These are phyloP conservation scores for Penium margaritaceum DNA, from an alignment of 139 green algal genomes.

Conservation along the genomic window DNA sequence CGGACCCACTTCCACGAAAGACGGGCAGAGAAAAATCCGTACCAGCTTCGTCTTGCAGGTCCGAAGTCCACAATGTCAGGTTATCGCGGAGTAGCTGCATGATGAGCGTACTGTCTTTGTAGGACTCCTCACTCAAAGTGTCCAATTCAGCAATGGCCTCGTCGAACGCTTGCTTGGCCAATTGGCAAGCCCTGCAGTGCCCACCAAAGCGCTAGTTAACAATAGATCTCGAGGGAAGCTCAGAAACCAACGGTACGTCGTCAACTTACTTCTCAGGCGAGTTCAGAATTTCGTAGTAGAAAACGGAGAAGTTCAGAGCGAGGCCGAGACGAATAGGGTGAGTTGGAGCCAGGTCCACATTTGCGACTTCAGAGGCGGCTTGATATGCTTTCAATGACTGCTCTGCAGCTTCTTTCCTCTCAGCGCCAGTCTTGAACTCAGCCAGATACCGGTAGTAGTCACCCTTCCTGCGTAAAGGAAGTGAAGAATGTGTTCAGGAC, in stretches of 20 bases:
- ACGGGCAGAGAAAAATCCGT: no score
- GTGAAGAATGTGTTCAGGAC: constrained; percentile 68
- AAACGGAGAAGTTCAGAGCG: constrained; percentile 52
- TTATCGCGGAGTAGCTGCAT: constrained; percentile 54
- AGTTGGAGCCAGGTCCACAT: constrained; percentile 41
- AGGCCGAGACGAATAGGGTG: constrained; percentile 51
- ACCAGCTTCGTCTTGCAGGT: constrained; percentile 47
- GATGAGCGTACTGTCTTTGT: constrained; percentile 57
- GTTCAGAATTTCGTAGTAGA: constrained; percentile 55
- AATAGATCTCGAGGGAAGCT: no score
- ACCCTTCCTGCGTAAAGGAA: constrained; percentile 76
- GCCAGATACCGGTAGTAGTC: constrained; percentile 56
- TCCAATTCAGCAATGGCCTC: constrained; percentile 50
- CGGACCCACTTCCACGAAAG: no score
- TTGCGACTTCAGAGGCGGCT: constrained; percentile 45
- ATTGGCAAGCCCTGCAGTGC: constrained; percentile 48
- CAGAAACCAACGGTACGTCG: no score
- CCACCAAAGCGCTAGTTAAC: no score
- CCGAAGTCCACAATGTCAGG: constrained; percentile 53
- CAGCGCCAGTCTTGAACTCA: constrained; percentile 49
- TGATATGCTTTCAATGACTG: constrained; percentile 45
- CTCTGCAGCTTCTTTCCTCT: constrained; percentile 47
- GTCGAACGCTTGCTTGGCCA: constrained; percentile 53
- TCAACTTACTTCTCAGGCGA: constrained; percentile 33
- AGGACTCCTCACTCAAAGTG: constrained; percentile 50